phyloP scores from a whole-genome alignment of 345 rosid species.

The Microthlaspi erraticum region DNA sequence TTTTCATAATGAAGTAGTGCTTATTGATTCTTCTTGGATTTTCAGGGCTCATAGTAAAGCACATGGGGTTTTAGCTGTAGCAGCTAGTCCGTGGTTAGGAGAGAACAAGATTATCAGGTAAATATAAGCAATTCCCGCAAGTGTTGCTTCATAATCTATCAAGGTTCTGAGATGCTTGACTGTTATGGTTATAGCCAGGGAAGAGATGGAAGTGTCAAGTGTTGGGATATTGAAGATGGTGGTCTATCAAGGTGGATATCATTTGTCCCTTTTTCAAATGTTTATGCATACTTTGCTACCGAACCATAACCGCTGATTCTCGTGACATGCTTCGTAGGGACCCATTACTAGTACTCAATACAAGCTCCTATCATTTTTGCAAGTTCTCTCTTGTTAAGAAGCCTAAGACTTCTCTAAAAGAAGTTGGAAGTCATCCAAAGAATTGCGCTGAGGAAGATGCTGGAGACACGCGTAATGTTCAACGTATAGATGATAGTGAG shows the following conservation, averaged over 20 bases:
- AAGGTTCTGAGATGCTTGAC: background rate
- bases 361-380: constrained; percentile 89
- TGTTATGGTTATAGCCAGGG: constrained; percentile 67
- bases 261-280: constrained; percentile 27
- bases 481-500: constrained; percentile 40
- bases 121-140: background rate
- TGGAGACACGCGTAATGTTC: constrained; percentile 36
- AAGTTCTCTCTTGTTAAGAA: constrained; percentile 82
- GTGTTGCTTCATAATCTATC: background rate
- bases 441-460: constrained; percentile 39
- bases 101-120: constrained; percentile 78
- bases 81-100: constrained; percentile 63
- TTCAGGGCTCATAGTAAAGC: constrained; percentile 87
- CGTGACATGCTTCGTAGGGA: constrained; percentile 47
- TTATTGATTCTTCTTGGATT: constrained; percentile 14
- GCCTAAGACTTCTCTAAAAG: constrained; percentile 46
- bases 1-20: background rate
- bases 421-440: constrained; percentile 35
- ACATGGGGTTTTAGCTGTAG: constrained; percentile 80
- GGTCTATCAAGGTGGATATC: constrained; percentile 91
- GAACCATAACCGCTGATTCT: constrained; percentile 6
- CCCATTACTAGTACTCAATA: constrained; percentile 61
- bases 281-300: background rate
- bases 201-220: constrained; percentile 92
- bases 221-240: constrained; percentile 86